These are phyloP conservation scores for Acanthamoeba rhysodes DNA, from an alignment of 208 protist genomes.

Conservation along the genomic window DNA sequence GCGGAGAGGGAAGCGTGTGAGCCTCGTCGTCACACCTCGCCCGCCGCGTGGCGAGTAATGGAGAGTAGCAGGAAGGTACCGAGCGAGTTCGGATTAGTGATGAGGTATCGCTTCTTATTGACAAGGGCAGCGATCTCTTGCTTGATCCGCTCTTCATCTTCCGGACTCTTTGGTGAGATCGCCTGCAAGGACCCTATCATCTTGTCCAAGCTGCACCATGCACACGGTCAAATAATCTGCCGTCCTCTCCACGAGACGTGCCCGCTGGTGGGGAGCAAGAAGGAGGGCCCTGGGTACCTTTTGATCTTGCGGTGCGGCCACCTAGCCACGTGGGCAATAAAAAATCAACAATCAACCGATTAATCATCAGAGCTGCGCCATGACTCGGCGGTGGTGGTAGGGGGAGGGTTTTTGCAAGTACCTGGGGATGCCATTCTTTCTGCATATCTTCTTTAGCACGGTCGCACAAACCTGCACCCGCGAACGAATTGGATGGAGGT, in stretches of 20 bases:
- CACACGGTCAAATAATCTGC: background rate
- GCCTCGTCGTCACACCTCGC: background rate
- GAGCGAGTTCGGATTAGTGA: constrained; percentile 78
- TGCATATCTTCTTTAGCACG: constrained; percentile 85
- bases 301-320: constrained; percentile 86
- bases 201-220: constrained; percentile 79
- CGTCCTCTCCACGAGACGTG: too few species aligned
- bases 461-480: constrained; percentile 81
- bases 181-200: constrained; percentile 81
- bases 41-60: too few species aligned
- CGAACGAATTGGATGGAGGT: background rate
- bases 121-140: constrained; percentile 81
- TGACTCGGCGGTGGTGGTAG: background rate
- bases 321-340: constrained; percentile 17
- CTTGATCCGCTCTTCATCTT: constrained; percentile 83
- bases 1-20: background rate
- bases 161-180: constrained; percentile 77
- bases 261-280: background rate
- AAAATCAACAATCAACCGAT: background rate
- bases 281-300: background rate
- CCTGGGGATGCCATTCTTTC: constrained; percentile 57
- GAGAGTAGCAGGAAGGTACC: background rate
- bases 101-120: constrained; percentile 79
- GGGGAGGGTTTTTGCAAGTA: background rate
- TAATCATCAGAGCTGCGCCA: background rate